Evolutionary conservation across 176 grass and related monocot genomes (phyloP).

Genomic region (Poa pratensis): DNA sequence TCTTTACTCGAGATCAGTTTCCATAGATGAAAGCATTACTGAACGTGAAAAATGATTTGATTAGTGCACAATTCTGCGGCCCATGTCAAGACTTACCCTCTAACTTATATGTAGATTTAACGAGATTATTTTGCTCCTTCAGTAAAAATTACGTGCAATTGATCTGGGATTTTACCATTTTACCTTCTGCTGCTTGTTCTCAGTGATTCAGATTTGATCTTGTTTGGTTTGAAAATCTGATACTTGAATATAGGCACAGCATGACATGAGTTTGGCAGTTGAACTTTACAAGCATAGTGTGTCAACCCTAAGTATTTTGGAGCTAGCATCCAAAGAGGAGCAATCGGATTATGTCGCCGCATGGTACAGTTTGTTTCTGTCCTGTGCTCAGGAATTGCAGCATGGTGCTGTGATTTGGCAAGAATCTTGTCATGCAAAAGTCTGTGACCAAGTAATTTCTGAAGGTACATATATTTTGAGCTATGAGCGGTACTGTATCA

Average conservation of each 20-base stretch:
- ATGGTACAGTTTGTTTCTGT: slow-evolving; percentile 57
- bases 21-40: not conserved
- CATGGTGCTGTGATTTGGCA: slow-evolving; percentile 56
- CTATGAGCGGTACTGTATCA: not conserved
- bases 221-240: slow-evolving; percentile 27
- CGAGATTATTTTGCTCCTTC: not conserved
- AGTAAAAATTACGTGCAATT: not conserved
- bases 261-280: slow-evolving; percentile 41
- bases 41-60: slow-evolving; percentile 8
- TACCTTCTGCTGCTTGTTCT: slow-evolving; percentile 7
- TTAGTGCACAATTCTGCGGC: not conserved
- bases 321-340: slow-evolving; percentile 63
- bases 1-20: not conserved
- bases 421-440: slow-evolving; percentile 49
- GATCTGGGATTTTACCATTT: slow-evolving; percentile 24
- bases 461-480: slow-evolving; percentile 50
- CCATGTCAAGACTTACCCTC: not conserved
- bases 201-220: not conserved
- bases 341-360: slow-evolving; percentile 49
- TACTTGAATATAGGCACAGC: slow-evolving; percentile 40
- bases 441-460: slow-evolving; percentile 42
- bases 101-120: not conserved
- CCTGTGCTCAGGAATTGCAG: slow-evolving; percentile 64
- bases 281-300: slow-evolving; percentile 60
- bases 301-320: slow-evolving; percentile 43